Evolutionary conservation across 2,329 filamentous ascomycete species (phyloP).

Genomic region (Colletotrichum tofieldiae): DNA sequence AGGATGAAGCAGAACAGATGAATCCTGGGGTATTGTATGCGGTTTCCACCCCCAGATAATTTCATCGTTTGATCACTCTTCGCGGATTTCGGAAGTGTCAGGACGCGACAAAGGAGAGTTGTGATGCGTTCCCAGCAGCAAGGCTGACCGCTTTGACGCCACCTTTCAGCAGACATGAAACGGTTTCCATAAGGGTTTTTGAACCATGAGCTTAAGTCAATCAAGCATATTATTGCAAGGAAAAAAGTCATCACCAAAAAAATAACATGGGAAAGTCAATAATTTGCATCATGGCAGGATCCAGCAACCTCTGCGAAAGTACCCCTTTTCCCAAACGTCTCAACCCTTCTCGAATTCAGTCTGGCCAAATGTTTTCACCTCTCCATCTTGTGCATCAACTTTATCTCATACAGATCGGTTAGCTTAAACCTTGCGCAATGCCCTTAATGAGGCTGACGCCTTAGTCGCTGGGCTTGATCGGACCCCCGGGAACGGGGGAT

Average conservation of each 20-base stretch:
- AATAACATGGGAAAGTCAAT: constrained; percentile 40
- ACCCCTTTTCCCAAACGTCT: neutral
- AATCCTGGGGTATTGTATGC: neutral
- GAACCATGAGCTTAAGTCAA: constrained; percentile 46
- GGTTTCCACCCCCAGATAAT: neutral
- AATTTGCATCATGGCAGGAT: constrained; percentile 12
- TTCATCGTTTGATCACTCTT: constrained; percentile 4
- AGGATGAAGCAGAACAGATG: constrained; percentile 25
- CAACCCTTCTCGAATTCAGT: constrained; percentile 2
- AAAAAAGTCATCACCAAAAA: constrained; percentile 31
- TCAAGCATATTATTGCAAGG: constrained; percentile 47
- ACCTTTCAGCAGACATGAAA: constrained; percentile 39
- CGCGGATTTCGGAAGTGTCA: constrained; percentile 29
- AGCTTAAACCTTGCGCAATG: neutral
- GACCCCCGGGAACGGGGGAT: constrained; percentile 34
- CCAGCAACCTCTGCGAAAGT: neutral
- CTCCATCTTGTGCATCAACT: constrained; percentile 24
- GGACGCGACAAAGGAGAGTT: constrained; percentile 21
- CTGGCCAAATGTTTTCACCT: neutral
- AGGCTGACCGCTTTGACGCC: constrained; percentile 38
- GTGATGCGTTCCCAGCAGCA: constrained; percentile 11
- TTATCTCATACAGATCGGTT: constrained; percentile 25
- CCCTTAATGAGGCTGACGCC: neutral
- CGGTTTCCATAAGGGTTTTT: constrained; percentile 14
- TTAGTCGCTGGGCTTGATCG: constrained; percentile 37